phyloP scores from a whole-genome alignment of 2,329 filamentous ascomycete genomes.

The Pyrenochaeta sp. region DNA sequence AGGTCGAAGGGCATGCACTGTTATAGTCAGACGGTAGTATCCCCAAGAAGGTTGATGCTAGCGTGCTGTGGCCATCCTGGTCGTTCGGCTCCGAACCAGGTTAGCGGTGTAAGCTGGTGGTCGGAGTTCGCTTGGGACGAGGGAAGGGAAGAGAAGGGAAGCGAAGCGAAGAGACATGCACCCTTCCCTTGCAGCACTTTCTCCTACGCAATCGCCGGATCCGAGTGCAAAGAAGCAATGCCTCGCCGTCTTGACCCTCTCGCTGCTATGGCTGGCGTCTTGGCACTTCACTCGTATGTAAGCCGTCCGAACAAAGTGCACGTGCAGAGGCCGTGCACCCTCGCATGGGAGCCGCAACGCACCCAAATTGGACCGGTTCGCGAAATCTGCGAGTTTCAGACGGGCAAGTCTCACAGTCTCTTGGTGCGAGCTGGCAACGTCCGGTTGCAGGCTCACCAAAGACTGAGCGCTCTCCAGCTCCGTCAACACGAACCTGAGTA shows the following conservation, averaged over 20 bases:
- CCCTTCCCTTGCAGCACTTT: neutral
- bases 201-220: neutral
- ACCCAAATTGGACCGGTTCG: neutral
- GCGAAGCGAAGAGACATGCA: neutral
- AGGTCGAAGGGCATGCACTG: conserved; percentile 4
- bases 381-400: neutral
- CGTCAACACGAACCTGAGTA: conserved; percentile 1
- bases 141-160: neutral
- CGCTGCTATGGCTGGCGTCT: neutral
- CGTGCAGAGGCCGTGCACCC: conserved; percentile 1
- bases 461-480: neutral
- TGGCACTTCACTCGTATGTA: neutral
- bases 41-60: neutral
- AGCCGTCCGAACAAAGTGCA: neutral
- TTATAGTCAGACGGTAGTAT: conserved; percentile 1
- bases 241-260: neutral
- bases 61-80: neutral
- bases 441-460: neutral
- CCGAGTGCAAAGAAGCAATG: neutral
- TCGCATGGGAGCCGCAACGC: conserved; percentile 3
- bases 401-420: neutral
- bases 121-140: neutral
- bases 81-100: conserved; percentile 1
- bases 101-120: neutral
- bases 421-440: neutral